A percentile compares a stretch with the other conserved stretches of the same genome.
Conservation (phyloP, 768 basidiomycete genomes). For the Amanita muscaria region DNA sequence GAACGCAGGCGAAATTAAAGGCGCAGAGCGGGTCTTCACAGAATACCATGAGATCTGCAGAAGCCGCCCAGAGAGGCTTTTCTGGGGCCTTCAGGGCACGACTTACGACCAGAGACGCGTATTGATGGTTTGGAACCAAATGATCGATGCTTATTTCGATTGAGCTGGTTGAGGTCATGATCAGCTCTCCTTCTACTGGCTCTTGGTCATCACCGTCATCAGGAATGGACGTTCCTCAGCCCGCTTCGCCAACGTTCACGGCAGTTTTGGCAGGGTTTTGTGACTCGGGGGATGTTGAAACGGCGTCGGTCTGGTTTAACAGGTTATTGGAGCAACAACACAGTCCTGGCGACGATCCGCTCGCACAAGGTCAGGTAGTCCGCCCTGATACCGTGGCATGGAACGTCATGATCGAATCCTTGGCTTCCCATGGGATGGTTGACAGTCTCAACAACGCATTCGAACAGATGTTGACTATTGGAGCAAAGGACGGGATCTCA, state of each 20-base stretch:
- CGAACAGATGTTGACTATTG: slow-evolving; percentile 26
- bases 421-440: slow-evolving; percentile 40
- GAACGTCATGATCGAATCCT: slow-evolving; percentile 47
- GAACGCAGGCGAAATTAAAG: slow-evolving; percentile 37
- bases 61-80: not conserved
- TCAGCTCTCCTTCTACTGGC: slow-evolving; percentile 26
- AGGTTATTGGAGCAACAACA: slow-evolving; percentile 39
- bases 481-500: slow-evolving; percentile 27
- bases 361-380: slow-evolving; percentile 32
- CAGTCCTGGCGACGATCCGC: slow-evolving; percentile 25
- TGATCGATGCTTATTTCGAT: slow-evolving; percentile 74
- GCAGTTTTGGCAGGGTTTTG: slow-evolving; percentile 61
- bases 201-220: slow-evolving; percentile 18
- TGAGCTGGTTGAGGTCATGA: slow-evolving; percentile 61
- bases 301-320: slow-evolving; percentile 66
- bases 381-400: slow-evolving; percentile 51
- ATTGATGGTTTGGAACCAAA: slow-evolving; percentile 53
- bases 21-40: slow-evolving; percentile 51
- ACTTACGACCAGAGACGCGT: not conserved
- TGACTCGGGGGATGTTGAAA: slow-evolving; percentile 46
- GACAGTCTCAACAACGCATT: slow-evolving; percentile 51
- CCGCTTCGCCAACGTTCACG: slow-evolving; percentile 55
- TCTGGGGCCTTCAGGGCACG: not conserved
- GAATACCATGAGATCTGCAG: slow-evolving; percentile 41
- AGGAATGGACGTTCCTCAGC: slow-evolving; percentile 40